Base-by-base conservation (phyloP, 2,329 filamentous ascomycete genomes). In the Alternaria sp. region DNA sequence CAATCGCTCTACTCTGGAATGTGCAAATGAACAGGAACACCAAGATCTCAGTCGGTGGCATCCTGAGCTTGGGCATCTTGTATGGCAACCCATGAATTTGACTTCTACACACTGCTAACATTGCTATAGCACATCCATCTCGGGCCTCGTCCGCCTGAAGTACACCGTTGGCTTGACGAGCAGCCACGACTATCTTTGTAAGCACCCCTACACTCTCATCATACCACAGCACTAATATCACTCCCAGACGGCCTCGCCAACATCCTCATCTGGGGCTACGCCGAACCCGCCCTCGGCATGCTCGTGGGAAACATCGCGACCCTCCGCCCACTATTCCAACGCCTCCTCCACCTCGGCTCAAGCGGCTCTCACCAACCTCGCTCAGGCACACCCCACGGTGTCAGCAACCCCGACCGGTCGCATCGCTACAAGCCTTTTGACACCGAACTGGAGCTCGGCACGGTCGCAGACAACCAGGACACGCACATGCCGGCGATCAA, bases 201-300 rank as follows among this genome's bases (percentile, higher is more conserved):
- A 55, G 58, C 50, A 21, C 43, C 8, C 2, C 15, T 21, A 26
- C 3, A 20, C 8, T 5, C 1, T 10, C 20, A 11, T 9, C 20
- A 5, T 23, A n/a, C 5, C 21, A 6, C 21, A 44, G 3, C 37
- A n/a, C 21, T 12, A n/a, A 20, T 33, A 8, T 57, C 21, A 10
- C 41, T 7, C 2, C 7, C 9, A 71, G 67, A 75, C 53, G 72
- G 70, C 26, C 68, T 80, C 21, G 77, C 73, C 18, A 70, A 80
- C 51, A 71, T 80, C 21, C 67, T 79, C 26, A 75, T 79, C 45
- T 80, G 78, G 78, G 77, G 77, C 4, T 79, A 78, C 53, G 77
- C 77, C 7, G 78, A 79, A 41, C 77, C 76, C n/a, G 77, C 73
- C 5, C 72, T 79, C 6, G 78, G 78, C 6, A 71, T 79, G 63